Evolutionary conservation across 2,329 filamentous ascomycete genomes (phyloP).

Genomic region (Penicillium vulpinum): DNA sequence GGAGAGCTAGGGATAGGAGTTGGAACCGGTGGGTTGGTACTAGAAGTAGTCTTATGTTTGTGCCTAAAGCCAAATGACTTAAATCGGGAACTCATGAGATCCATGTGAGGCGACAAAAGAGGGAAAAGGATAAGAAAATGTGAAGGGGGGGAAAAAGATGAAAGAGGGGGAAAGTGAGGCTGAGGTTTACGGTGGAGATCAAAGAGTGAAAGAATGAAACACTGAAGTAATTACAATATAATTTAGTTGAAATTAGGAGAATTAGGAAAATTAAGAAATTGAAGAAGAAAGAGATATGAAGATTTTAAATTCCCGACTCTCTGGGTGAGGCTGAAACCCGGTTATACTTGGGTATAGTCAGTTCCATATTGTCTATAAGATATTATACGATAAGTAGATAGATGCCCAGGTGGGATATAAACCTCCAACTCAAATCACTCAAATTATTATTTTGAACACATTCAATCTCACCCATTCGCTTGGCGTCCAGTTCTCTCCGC

Average conservation of each 20-base stretch:
- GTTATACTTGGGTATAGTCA: no score
- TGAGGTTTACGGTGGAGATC: constrained; percentile 15
- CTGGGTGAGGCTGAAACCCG: no score
- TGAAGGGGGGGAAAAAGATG: constrained; percentile 13
- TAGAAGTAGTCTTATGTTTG: constrained; percentile 32
- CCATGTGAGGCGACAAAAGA: constrained; percentile 38
- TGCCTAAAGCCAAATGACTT: constrained; percentile 52
- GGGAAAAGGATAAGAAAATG: not conserved
- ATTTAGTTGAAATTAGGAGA: no score
- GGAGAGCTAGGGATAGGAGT: constrained; percentile 40
- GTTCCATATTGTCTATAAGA: no score
- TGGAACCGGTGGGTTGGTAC: constrained; percentile 30
- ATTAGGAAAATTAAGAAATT: no score
- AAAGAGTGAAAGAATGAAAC: constrained; percentile 16
- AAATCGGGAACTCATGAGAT: constrained; percentile 54
- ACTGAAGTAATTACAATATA: not conserved
- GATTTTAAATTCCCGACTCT: no score
- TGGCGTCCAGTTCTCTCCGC: not conserved
- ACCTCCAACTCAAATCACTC: not conserved
- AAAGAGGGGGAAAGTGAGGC: constrained; percentile 19
- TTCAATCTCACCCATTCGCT: constrained; percentile 2
- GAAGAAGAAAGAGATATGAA: no score
- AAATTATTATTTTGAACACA: not conserved
- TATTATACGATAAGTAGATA: no score
- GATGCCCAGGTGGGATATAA: no score